phyloP scores from a whole-genome alignment of 805 yeast species.

The Jamesozyma rosinii region DNA sequence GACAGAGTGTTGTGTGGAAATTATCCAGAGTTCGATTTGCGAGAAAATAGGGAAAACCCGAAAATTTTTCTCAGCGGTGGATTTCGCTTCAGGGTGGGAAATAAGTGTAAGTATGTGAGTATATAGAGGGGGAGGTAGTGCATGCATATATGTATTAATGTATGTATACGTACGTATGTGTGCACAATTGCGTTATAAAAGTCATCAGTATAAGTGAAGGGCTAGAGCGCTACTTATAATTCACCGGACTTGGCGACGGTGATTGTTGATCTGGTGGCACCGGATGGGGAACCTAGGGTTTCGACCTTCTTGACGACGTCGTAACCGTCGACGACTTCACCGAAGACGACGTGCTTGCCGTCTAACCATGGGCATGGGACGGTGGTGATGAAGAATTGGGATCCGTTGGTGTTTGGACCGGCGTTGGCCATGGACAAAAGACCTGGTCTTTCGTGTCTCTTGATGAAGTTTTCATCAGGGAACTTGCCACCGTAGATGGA shows the following conservation, averaged over 20 bases:
- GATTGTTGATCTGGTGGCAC: conserved; percentile 60
- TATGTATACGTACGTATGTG: no score
- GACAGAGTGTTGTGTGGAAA: no score
- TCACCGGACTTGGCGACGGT: conserved; percentile 50
- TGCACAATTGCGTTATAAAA: no score
- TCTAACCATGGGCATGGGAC: conserved; percentile 82
- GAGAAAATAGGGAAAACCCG: no score
- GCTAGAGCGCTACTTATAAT: no score
- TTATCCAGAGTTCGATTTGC: no score
- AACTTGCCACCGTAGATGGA: conserved; percentile 76
- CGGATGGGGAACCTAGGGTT: conserved; percentile 61
- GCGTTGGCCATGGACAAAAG: conserved; percentile 94
- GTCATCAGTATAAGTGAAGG: no score
- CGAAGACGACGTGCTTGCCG: conserved; percentile 91
- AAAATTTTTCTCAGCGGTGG: no score
- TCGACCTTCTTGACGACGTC: conserved; percentile 84
- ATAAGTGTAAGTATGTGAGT: no score
- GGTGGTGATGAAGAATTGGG: conserved; percentile 94
- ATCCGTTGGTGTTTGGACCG: conserved; percentile 96
- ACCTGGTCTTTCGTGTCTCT: conserved; percentile 73
- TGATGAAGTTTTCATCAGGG: conserved; percentile 63
- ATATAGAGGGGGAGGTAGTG: no score
- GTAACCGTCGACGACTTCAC: conserved; percentile 78
- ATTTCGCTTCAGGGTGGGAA: no score
- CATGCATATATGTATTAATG: no score